Percentiles rank a stretch among this genome's conserved stretches.
Evolutionary conservation across 139 green algal species (phyloP).

Genomic region (Deuterostichococcus epilithicus): DNA sequence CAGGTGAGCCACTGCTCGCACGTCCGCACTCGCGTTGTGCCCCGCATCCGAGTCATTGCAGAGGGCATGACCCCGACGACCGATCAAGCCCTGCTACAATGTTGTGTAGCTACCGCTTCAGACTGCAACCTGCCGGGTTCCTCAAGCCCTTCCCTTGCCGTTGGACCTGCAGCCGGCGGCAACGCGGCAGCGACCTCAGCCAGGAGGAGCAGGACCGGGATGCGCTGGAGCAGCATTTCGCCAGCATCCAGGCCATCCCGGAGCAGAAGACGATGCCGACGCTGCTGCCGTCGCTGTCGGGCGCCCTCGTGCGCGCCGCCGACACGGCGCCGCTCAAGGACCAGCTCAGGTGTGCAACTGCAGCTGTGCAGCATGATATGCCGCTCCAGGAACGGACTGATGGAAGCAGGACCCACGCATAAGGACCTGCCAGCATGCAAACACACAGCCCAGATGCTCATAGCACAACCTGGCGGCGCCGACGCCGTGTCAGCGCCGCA

Average conservation of each 20-base stretch:
- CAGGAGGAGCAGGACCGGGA: constrained; percentile 13
- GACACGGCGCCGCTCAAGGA: constrained; percentile 47
- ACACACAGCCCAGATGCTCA: too few relatives aligned
- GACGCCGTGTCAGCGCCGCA: too few relatives aligned
- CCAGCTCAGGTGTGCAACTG: constrained; percentile 20
- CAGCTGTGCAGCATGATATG: not conserved
- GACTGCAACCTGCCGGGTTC: too few relatives aligned
- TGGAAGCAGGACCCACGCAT: not conserved
- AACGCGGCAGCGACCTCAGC: not conserved
- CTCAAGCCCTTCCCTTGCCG: too few relatives aligned
- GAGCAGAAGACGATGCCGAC: constrained; percentile 65
- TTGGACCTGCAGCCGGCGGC: not conserved
- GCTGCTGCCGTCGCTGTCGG: constrained; percentile 47
- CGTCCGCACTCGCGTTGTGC: too few relatives aligned
- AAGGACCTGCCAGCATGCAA: not conserved
- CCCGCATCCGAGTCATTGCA: too few relatives aligned
- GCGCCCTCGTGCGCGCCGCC: constrained; percentile 25
- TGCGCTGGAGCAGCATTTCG: constrained; percentile 53
- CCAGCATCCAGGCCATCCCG: constrained; percentile 64
- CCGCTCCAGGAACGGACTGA: not conserved
- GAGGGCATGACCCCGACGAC: too few relatives aligned
- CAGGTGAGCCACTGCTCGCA: too few relatives aligned
- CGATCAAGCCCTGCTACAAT: too few relatives aligned
- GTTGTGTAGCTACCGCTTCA: too few relatives aligned
- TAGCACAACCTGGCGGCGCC: too few relatives aligned